Base-by-base conservation (phyloP, 2,329 filamentous ascomycete species). In the Aspergillus clavatus region DNA sequence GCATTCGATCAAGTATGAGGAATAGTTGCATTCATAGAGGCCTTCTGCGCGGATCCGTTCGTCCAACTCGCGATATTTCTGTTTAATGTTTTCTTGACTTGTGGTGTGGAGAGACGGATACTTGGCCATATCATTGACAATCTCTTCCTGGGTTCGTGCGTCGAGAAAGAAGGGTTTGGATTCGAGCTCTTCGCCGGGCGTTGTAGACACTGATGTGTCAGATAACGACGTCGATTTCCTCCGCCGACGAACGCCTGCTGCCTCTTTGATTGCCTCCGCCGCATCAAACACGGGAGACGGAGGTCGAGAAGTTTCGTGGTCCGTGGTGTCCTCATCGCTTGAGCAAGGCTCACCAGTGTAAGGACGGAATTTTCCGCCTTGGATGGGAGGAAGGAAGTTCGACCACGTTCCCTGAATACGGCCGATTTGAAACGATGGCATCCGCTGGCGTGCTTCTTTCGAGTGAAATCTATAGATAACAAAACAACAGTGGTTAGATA, bases 371-470 rank as follows among this genome's bases (percentile, higher is more conserved):
- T 77, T 76, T 33, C 91, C 91, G 46, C 89, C 90, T 67, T 97
- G 91, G 42, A 97, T 91, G 0, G 93, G 91, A 4, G 93, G 90
- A 5, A 87, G 60, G 62, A 96, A 95, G 67, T 96, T 96, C 50
- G 74, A 72, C 93, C 93, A 98, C 50, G 72, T 74, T 23, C 88
- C 87, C 61, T 93, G 79, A 46, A 95, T 81, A 52, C 77, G 79
- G 36, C 93, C 93, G 59, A 97, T 89, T 52, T 87, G 82, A 64
- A 90, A 97, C 52, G 79, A 80, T 48, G 80, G 70, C 88, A 96
- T 96, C 57, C 81, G 80, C 47, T 81, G 68, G 57, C 81, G 81
- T 12, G 93, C 84, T 61, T 90, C 86, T 33, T 72, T 57, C 1
- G 91, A 96, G 67, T 98, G 93, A 24, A 96, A 75, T 31, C 89